phyloP scores from a whole-genome alignment of 2,329 filamentous ascomycete genomes.

The Calonectria pseudoturangicola region DNA sequence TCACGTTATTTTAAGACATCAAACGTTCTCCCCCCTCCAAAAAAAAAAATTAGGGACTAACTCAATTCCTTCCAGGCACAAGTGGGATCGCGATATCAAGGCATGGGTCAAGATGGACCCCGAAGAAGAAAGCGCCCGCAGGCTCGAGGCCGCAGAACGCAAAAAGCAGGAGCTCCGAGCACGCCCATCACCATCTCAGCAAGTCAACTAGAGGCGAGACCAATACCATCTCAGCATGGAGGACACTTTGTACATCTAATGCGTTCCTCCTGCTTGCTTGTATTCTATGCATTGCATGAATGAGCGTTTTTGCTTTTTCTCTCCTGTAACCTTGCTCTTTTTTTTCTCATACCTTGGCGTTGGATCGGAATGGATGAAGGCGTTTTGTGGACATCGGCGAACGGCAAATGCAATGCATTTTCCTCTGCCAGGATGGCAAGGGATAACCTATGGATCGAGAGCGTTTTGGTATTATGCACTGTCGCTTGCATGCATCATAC shows the following conservation, averaged over 20 bases:
- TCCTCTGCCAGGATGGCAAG: not conserved
- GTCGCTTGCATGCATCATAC: constrained; percentile 6
- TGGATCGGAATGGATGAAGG: constrained; percentile 31
- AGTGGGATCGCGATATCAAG: constrained; percentile 74
- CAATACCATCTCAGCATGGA: not conserved
- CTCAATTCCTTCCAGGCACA: constrained; percentile 68
- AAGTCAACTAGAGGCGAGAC: constrained; percentile 5
- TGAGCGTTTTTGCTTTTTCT: constrained; percentile 28
- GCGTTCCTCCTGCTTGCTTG: not conserved
- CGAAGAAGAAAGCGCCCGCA: constrained; percentile 52
- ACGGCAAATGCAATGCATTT: constrained; percentile 8
- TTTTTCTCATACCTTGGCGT: constrained; percentile 30
- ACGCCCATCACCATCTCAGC: constrained; percentile 32
- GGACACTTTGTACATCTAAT: not conserved
- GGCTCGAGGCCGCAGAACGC: constrained; percentile 52
- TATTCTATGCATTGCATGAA: constrained; percentile 15
- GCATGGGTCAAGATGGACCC: constrained; percentile 73
- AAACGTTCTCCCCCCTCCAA: not conserved
- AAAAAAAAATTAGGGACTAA: constrained; percentile 40
- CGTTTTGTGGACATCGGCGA: not conserved
- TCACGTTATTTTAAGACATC: no score
- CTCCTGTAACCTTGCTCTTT: not conserved
- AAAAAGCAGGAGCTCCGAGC: constrained; percentile 53
- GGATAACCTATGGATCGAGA: not conserved
- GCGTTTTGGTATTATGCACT: constrained; percentile 4